Base-by-base conservation (phyloP, 108 stramenopile species). In the Cyclostephanos tholiformis region DNA sequence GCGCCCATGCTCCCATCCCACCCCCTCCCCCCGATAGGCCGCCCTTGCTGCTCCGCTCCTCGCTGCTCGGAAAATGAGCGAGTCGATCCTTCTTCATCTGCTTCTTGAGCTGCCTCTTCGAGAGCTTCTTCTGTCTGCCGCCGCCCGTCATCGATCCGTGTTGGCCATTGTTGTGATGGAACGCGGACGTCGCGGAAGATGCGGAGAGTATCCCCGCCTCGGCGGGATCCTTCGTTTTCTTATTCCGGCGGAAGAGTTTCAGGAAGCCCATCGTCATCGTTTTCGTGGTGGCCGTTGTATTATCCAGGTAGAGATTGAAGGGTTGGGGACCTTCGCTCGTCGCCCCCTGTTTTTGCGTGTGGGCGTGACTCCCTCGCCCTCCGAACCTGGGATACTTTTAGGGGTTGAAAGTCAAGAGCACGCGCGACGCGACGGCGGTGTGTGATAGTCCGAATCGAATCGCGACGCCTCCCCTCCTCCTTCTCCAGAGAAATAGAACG, bases 51-150 rank as follows among this genome's bases (percentile, higher is more conserved):
- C 53, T 20, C 20, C 19, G 10, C 29, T 2, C 25, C 25, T 58
- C 57, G 30, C 30, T 58, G 57, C 57, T 58, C 53, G 79, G 73
- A 55, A 80, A 80, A n/a, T 67, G 67, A 9, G 72, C 79, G 64
- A 68, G 49, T 26, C 73, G 72, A 57, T 70, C 79, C 51, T 71
- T 65, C 43, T 79, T 79, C 58, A 73, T 80, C 65, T 80, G 72
- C 29, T 69, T 65, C 46, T 73, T 72, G 36, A 57, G 38, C 9
- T 63, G 44, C 7, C 62, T 55, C 50, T 80, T 80, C 51, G 65
- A 62, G 17, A 74, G 51, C 13, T 72, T 73, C 26, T 77, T 66
- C 35, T 71, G 27, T 8, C 63, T 69, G 16, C 19, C 32, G 62
- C 20, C 7, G 52, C 22, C 13, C 27, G 65, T 22, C 71, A 44